Evolutionary conservation across 768 basidiomycete genomes (phyloP).

Genomic region (Russula abietina): DNA sequence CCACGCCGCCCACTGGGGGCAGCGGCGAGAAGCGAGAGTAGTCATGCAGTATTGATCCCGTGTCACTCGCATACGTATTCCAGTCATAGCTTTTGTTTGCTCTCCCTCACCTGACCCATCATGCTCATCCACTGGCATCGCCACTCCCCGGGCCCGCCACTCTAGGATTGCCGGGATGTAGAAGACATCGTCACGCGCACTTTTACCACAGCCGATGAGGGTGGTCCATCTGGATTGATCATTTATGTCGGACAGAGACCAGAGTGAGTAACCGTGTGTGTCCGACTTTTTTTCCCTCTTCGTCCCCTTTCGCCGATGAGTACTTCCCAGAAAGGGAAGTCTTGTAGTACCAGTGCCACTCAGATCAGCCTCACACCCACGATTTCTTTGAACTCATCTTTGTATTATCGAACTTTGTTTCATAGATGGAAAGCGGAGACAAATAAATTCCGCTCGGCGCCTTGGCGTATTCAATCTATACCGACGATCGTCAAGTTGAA

Average conservation of each 20-base stretch:
- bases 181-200: constrained; percentile 48
- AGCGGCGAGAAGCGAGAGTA: background rate
- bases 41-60: background rate
- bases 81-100: no score
- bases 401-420: constrained; percentile 1
- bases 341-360: no score
- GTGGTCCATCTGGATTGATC: constrained; percentile 50
- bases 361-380: no score
- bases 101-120: background rate
- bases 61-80: background rate
- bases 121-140: constrained; percentile 12
- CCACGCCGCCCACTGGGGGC: background rate
- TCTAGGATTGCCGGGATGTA: constrained; percentile 65
- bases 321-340: background rate
- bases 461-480: constrained; percentile 54
- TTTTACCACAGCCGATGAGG: constrained; percentile 41
- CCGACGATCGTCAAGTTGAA: constrained; percentile 62
- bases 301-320: background rate
- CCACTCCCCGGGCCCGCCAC: background rate
- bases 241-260: constrained; percentile 62
- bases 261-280: constrained; percentile 43
- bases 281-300: background rate
- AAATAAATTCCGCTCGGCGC: constrained; percentile 54
- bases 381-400: no score
- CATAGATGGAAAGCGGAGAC: constrained; percentile 61